Base-by-base conservation (phyloP, 2,329 filamentous ascomycete genomes). In the Plectosphaerella sp. region DNA sequence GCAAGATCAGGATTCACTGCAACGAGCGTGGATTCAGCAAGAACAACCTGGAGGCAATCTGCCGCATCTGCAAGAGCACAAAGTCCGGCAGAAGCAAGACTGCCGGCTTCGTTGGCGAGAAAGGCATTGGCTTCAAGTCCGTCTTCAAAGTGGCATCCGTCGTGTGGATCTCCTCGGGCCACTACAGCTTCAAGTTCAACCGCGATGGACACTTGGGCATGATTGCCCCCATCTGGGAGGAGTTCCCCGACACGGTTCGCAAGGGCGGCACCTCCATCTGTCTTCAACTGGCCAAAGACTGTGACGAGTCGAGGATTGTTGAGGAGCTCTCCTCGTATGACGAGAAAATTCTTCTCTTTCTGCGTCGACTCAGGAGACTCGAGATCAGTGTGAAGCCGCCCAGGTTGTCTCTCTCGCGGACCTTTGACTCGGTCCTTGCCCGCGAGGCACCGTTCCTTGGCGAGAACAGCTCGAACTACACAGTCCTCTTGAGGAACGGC, bases 91-190 rank as follows among this genome's bases (percentile, higher is more conserved):
- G 48, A 14, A 50, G 48, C 48, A 59, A 58, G 25, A 53, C 53
- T 14, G 58, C 58, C n/a, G 63, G 63, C 6, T 66, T 59, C 41
- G 62, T 68, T 24, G 66, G 67, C 8, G 65, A 67, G 43, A 69
- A 68, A 49, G 67, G 67, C 25, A 67, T 69, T 35, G 66, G 66
- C 10, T 69, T 68, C 63, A 68, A 68, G 52, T 58, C 65, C 1
- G 64, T 67, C 5, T 69, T 69, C 56, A 64, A 60, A 20, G 64
- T 65, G 1, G 62, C 66, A 2, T 49, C 59, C 16, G 48, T 49
- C 1, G 66, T 70, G 15, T 64, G 56, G 49, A 64, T 70, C 22
- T 53, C 52, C 5, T 67, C 62, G 16, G 59, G 62, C 8, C 39
- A 62, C 28, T 68, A 61, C 52, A 48, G 54, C 4, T 71, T 70